Base-by-base conservation (phyloP, 306 rosid genomes). In the Glycine tomentella region DNA sequence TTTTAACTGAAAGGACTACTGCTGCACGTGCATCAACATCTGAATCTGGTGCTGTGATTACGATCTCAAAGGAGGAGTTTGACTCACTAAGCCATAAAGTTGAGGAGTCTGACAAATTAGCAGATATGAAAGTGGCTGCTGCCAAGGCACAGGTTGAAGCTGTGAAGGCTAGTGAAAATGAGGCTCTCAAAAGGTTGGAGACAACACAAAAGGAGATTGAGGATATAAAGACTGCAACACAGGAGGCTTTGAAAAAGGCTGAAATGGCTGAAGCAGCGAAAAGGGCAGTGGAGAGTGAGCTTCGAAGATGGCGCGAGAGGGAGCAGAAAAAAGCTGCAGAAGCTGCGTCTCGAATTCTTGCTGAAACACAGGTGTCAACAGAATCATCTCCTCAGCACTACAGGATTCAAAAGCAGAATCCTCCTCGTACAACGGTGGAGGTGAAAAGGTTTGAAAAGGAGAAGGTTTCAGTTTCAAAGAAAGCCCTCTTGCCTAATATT, bases 241-340 rank as follows among this genome's bases (percentile, higher is more conserved):
- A 84, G 69, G 99, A 87, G 62, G 92, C 98, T 31, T 53, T 76
- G 85, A 96, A 86, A 89, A 90, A 79, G 80, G 99, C 99, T 0
- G 90, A 87, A 83, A 96, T 89, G 98, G 98, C 97, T 11, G 99
- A 93, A 87, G 97, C 98, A 17, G 99, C 99, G 42, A 96, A 92
- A 90, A 92, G 46, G 72, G 99, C 93, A 2, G 98, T 96, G 52
- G 99, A 96, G 88, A 91, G 88, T 74, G 99, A 96, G 73, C 91
- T 96, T 25, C 89, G 90, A 69, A 89, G 90, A 79, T 93, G 99
- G 99, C 90, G 97, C 1, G 99, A 96, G 58, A 85, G 90, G 5
- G 99, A 96, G 82, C 99, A 92, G 81, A 93, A 96, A 86, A 96
- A 92, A 76, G 99, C 98, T 0, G 93, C 91, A 0, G 98, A 96